Evolutionary conservation across 208 protist genomes (phyloP).

Genomic region (Acanthamoeba lenticulata): DNA sequence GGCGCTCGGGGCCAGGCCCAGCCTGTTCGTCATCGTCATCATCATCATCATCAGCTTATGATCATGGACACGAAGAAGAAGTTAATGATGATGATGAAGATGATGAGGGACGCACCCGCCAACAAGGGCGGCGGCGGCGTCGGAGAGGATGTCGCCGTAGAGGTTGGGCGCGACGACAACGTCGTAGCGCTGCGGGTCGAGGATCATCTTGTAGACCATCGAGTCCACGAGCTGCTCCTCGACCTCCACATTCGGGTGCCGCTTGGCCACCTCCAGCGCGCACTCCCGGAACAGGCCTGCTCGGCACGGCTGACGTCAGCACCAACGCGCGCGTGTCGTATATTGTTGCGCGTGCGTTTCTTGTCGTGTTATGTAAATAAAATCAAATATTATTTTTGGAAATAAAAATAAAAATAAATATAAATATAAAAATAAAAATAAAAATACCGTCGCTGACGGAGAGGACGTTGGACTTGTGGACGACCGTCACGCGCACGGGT

Average conservation of each 20-base stretch:
- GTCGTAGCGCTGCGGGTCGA: slow-evolving; percentile 76
- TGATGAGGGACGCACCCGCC: slow-evolving; percentile 70
- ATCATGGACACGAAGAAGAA: too few species aligned
- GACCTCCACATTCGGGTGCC: slow-evolving; percentile 59
- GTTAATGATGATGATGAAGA: slow-evolving; percentile 5
- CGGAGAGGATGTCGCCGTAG: slow-evolving; percentile 82
- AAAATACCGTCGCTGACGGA: slow-evolving; percentile 71
- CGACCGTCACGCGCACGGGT: slow-evolving; percentile 39
- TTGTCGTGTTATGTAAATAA: too few species aligned
- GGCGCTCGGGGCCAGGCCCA: slow-evolving; percentile 77
- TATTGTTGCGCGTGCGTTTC: neutral
- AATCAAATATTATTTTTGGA: neutral
- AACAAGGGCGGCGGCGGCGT: slow-evolving; percentile 78
- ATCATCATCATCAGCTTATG: slow-evolving; percentile 68
- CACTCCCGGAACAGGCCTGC: slow-evolving; percentile 75
- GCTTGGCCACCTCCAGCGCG: slow-evolving; percentile 72
- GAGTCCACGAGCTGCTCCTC: slow-evolving; percentile 82
- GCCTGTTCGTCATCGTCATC: slow-evolving; percentile 55
- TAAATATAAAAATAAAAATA: neutral
- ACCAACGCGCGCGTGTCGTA: too few species aligned
- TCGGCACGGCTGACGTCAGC: too few species aligned
- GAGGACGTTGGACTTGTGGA: slow-evolving; percentile 80
- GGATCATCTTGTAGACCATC: slow-evolving; percentile 74
- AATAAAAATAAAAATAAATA: neutral
- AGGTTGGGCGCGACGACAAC: slow-evolving; percentile 83